Conservation (phyloP, 352 stramenopile species). For the Ochromonadaceae sp. region DNA sequence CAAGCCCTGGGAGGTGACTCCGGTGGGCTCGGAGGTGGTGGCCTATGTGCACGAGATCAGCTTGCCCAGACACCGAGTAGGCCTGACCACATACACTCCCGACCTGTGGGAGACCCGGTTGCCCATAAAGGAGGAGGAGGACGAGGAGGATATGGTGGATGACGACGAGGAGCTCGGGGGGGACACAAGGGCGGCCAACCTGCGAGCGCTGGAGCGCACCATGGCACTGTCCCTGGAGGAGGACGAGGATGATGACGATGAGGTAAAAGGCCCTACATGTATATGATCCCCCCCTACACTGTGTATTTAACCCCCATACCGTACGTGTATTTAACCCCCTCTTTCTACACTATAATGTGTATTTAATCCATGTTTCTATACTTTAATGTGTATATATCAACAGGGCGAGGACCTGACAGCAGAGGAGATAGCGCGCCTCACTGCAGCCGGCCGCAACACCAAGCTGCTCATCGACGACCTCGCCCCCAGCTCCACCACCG, state of each 20-base stretch:
- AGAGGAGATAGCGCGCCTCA: background rate
- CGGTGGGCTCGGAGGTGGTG: background rate
- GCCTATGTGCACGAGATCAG: background rate
- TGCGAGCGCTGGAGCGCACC: background rate
- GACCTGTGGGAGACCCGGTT: background rate
- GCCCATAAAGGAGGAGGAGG: background rate
- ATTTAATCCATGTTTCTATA: too few relatives aligned
- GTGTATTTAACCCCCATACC: too few relatives aligned
- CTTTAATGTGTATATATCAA: too few relatives aligned
- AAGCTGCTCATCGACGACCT: background rate
- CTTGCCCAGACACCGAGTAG: background rate
- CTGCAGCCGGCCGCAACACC: background rate
- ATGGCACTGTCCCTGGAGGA: background rate
- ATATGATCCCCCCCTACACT: too few relatives aligned
- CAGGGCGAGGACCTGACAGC: background rate
- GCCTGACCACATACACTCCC: background rate
- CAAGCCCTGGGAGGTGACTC: conserved; percentile 4
- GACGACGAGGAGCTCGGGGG: background rate
- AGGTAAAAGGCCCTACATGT: too few relatives aligned
- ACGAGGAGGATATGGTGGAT: too few relatives aligned
- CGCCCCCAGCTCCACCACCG: background rate
- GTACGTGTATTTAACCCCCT: too few relatives aligned
- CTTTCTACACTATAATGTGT: too few relatives aligned
- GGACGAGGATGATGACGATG: too few relatives aligned
- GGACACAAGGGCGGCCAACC: background rate